A percentile compares a stretch with the other conserved stretches of the same genome.
These are phyloP conservation scores for Globisporangium parvum DNA, from an alignment of 352 stramenopile species.

Conservation along the genomic window DNA sequence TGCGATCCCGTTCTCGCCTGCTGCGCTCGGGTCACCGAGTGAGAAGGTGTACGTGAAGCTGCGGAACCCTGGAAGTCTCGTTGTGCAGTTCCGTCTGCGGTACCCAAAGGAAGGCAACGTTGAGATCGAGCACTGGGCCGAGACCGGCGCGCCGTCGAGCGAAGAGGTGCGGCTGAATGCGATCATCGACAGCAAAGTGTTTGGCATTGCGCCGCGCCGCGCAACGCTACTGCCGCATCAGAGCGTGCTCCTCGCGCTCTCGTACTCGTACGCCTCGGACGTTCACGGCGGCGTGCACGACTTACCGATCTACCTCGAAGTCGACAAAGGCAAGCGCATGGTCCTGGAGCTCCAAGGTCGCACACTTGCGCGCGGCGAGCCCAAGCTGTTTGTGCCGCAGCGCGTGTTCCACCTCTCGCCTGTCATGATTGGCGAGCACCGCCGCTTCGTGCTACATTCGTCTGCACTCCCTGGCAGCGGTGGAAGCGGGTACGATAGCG, in stretches of 20 bases:
- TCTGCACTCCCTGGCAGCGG: neutral
- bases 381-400: constrained; percentile 62
- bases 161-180: constrained; percentile 66
- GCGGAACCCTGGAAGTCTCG: constrained; percentile 79
- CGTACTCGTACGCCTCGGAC: constrained; percentile 63
- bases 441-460: constrained; percentile 10
- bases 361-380: constrained; percentile 59
- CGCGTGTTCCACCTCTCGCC: constrained; percentile 56
- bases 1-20: constrained; percentile 74
- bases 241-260: constrained; percentile 56
- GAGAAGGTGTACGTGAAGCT: constrained; percentile 77
- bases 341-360: constrained; percentile 78
- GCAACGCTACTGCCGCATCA: constrained; percentile 53
- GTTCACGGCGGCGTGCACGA: constrained; percentile 82
- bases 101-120: constrained; percentile 90
- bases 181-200: constrained; percentile 81
- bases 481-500: constrained; percentile 1
- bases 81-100: constrained; percentile 79
- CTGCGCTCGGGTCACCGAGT: constrained; percentile 35
- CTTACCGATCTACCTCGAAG: constrained; percentile 79
- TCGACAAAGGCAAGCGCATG: constrained; percentile 89
- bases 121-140: constrained; percentile 92
- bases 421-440: constrained; percentile 69
- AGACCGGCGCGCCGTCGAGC: constrained; percentile 80
- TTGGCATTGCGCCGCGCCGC: constrained; percentile 42